These are phyloP conservation scores for Candida nemodendra DNA, from an alignment of 805 yeast species.

Conservation along the genomic window DNA sequence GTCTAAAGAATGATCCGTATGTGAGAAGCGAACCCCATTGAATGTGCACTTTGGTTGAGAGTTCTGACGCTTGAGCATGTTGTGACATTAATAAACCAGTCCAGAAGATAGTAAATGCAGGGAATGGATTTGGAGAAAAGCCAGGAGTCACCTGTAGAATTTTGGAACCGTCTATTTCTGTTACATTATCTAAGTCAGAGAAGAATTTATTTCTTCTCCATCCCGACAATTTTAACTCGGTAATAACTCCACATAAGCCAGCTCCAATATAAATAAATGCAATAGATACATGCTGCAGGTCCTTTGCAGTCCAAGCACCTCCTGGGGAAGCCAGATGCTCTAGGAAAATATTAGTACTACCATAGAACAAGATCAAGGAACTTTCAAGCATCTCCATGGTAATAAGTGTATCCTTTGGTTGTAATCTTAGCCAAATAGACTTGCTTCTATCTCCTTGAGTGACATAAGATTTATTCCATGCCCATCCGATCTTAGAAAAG, in stretches of 20 bases:
- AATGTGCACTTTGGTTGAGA: constrained; percentile 76
- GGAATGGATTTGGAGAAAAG: constrained; percentile 91
- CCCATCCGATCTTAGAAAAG: constrained; percentile 74
- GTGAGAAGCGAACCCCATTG: constrained; percentile 92
- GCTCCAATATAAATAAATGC: constrained; percentile 91
- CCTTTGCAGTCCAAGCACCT: constrained; percentile 87
- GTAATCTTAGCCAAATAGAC: constrained; percentile 37
- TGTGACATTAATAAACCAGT: constrained; percentile 95
- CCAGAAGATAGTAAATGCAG: constrained; percentile 91
- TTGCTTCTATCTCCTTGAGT: constrained; percentile 22
- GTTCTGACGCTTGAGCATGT: constrained; percentile 79
- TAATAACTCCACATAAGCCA: constrained; percentile 85
- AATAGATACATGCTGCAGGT: constrained; percentile 84
- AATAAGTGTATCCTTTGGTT: constrained; percentile 42
- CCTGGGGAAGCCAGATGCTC: constrained; percentile 82
- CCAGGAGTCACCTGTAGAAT: constrained; percentile 56
- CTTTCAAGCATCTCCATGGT: constrained; percentile 88
- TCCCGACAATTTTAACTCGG: constrained; percentile 61
- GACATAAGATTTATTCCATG: constrained; percentile 67
- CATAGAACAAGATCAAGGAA: constrained; percentile 79
- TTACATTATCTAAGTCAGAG: constrained; percentile 18
- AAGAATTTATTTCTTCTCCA: constrained; percentile 49
- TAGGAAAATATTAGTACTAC: constrained; percentile 82
- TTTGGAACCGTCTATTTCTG: constrained; percentile 16
- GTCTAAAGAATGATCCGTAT: constrained; percentile 77